These are phyloP conservation scores for Metschnikowia cerradonensis DNA, from an alignment of 805 yeast species.

Conservation along the genomic window DNA sequence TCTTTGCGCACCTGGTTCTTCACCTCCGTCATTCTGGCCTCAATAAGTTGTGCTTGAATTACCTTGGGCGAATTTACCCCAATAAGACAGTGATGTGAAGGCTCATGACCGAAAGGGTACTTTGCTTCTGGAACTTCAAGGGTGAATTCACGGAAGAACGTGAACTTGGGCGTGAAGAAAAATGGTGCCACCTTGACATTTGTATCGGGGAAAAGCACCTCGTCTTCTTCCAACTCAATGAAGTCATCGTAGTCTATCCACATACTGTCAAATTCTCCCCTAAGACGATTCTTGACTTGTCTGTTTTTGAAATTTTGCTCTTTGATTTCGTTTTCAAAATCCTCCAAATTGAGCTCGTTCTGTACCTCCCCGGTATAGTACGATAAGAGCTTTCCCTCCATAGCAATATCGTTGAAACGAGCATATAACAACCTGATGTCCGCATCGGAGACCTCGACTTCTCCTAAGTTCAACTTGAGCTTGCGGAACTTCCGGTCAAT, in stretches of 20 bases:
- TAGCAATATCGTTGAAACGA: constrained; percentile 52
- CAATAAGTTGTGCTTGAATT: constrained; percentile 47
- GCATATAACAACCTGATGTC: constrained; percentile 69
- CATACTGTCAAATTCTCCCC: constrained; percentile 28
- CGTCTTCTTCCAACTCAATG: constrained; percentile 57
- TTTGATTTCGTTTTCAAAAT: constrained; percentile 7
- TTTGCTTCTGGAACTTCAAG: constrained; percentile 37
- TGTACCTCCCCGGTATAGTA: constrained; percentile 14
- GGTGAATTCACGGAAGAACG: constrained; percentile 54
- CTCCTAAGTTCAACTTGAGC: constrained; percentile 62
- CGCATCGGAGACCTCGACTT: constrained; percentile 62
- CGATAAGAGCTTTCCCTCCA: constrained; percentile 22
- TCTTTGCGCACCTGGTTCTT: constrained; percentile 12
- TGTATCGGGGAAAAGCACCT: constrained; percentile 39
- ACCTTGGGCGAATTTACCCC: constrained; percentile 51
- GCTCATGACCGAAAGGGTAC: constrained; percentile 59
- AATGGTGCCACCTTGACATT: constrained; percentile 45
- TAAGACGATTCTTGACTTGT: not conserved
- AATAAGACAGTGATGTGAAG: constrained; percentile 63
- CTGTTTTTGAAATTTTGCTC: constrained; percentile 4
- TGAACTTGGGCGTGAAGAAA: constrained; percentile 52
- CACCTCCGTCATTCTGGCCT: constrained; percentile 15
- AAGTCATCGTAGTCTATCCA: constrained; percentile 82
- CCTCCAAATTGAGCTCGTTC: constrained; percentile 10
- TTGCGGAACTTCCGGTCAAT: constrained; percentile 40